Evolutionary conservation across 306 rosid species (phyloP).

Genomic region (Vachellia collinsii): DNA sequence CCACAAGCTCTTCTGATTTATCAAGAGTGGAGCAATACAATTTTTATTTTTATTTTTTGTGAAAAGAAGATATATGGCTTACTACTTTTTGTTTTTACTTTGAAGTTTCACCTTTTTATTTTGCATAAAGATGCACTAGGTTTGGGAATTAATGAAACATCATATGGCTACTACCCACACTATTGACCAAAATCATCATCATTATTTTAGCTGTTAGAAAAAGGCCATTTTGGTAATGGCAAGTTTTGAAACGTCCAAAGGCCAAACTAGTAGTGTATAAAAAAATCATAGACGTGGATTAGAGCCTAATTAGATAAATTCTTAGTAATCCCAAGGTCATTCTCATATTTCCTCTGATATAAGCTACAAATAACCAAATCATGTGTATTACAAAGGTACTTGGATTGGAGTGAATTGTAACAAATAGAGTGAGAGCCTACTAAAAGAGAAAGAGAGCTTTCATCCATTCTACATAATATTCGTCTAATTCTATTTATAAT

Average conservation of each 20-base stretch:
- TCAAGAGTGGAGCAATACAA: neutral
- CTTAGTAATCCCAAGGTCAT: too few relatives aligned
- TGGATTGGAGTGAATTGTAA: too few relatives aligned
- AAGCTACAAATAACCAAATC: too few relatives aligned
- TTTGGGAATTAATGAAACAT: neutral
- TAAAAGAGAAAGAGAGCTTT: too few relatives aligned
- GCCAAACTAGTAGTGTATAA: conserved; percentile 18
- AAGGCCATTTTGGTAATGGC: conserved; percentile 20
- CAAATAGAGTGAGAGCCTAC: too few relatives aligned
- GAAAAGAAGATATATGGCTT: neutral
- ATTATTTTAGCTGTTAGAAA: neutral
- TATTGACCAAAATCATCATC: conserved; percentile 18
- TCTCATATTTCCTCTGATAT: too few relatives aligned
- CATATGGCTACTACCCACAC: neutral
- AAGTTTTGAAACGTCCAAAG: conserved; percentile 35
- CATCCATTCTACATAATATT: too few relatives aligned
- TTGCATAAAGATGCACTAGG: neutral
- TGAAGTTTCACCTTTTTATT: neutral
- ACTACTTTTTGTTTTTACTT: neutral
- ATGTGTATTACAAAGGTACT: too few relatives aligned
- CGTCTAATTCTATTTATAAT: too few relatives aligned
- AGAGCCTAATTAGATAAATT: conserved; percentile 4
- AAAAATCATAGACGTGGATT: neutral
- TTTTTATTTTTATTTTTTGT: too few relatives aligned
- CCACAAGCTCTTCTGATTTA: too few relatives aligned